These are phyloP conservation scores for Vachellia collinsii DNA, from an alignment of 306 rosid genomes.

Conservation along the genomic window DNA sequence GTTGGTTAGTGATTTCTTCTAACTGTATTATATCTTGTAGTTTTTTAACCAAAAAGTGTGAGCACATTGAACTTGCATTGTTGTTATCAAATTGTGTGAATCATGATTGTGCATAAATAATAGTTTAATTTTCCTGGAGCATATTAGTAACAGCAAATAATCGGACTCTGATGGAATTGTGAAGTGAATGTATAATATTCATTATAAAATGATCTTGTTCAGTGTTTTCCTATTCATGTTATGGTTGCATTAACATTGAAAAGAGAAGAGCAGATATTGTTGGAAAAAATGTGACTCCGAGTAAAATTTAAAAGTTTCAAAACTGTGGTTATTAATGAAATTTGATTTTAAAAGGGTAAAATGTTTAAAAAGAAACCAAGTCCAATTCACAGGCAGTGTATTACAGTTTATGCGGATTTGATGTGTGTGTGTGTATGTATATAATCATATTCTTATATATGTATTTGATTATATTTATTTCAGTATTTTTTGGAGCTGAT, in stretches of 20 bases:
- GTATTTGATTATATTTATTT: conserved; percentile 37
- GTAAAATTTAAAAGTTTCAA: conserved; percentile 26
- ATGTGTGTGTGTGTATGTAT: background rate
- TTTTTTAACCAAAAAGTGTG: conserved; percentile 20
- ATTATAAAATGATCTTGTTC: conserved; percentile 24
- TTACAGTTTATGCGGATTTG: background rate
- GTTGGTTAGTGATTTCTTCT: conserved; percentile 50
- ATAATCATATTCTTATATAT: conserved; percentile 21
- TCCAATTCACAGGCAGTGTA: background rate
- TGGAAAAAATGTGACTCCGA: conserved; percentile 17
- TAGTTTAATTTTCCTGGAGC: conserved; percentile 22
- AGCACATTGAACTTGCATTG: conserved; percentile 28
- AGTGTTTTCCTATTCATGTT: conserved; percentile 6
- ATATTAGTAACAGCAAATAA: conserved; percentile 24
- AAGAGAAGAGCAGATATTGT: background rate
- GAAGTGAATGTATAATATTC: background rate
- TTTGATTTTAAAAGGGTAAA: background rate
- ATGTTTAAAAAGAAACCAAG: background rate
- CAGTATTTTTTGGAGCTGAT: conserved; percentile 92
- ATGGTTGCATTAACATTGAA: conserved; percentile 14
- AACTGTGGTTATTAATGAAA: conserved; percentile 1
- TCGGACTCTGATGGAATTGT: conserved; percentile 13
- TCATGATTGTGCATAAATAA: conserved; percentile 13
- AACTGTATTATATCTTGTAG: conserved; percentile 24
- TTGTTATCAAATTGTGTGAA: conserved; percentile 29